Evolutionary conservation across 805 yeast species (phyloP).

Genomic region (Komagataella pastoris): DNA sequence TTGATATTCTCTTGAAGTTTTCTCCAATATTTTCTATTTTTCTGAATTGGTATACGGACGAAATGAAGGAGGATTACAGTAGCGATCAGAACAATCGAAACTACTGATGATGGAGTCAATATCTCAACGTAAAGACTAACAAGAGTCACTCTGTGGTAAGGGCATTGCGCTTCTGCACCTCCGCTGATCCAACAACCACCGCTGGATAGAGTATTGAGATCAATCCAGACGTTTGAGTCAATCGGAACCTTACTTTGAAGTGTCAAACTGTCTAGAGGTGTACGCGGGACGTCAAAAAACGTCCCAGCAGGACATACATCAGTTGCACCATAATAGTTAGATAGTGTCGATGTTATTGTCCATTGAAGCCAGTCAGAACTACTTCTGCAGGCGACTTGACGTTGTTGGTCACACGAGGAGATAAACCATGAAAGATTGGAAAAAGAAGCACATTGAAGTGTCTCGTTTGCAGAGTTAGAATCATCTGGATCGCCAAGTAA

Average conservation of each 20-base stretch:
- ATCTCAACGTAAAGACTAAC: conserved; percentile 43
- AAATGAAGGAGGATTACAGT: conserved; percentile 42
- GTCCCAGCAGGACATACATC: conserved; percentile 19
- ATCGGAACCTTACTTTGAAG: conserved; percentile 9
- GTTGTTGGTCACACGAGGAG: neutral
- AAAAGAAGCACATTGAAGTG: neutral
- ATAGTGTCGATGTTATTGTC: conserved; percentile 20
- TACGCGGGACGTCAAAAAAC: conserved; percentile 32
- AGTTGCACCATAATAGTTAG: conserved; percentile 31
- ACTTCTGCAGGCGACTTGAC: conserved; percentile 42
- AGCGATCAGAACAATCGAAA: conserved; percentile 37
- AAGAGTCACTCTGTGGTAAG: conserved; percentile 48
- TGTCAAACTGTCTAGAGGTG: conserved; percentile 30
- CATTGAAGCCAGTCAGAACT: conserved; percentile 25
- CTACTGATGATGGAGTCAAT: conserved; percentile 54
- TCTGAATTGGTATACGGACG: conserved; percentile 54
- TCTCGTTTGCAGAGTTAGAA: neutral
- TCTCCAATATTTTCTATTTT: conserved; percentile 56
- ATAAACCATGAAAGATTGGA: neutral
- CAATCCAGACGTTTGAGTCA: conserved; percentile 52
- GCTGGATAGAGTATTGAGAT: conserved; percentile 64
- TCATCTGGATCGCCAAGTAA: neutral
- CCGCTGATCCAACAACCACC: conserved; percentile 78
- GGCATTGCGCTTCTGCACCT: conserved; percentile 67
- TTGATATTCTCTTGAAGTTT: conserved; percentile 39